Conservation (phyloP, 208 protist genomes). For the Angomonas ambiguus region DNA sequence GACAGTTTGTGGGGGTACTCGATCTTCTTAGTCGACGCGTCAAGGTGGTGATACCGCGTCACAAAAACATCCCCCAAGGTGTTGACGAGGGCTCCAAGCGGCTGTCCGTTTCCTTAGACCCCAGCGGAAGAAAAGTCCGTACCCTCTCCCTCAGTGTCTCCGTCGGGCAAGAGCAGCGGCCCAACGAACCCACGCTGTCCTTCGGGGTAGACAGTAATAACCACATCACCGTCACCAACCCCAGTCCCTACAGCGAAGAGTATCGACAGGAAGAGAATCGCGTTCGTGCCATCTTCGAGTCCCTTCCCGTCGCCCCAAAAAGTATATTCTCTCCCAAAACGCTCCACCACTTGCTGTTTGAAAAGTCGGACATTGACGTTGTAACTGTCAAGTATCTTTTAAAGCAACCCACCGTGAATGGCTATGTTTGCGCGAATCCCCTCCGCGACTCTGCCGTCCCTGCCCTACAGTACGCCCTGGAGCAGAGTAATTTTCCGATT, state of each 20-base stretch:
- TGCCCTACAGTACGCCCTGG: slow-evolving; percentile 61
- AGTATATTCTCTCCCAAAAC: slow-evolving; percentile 62
- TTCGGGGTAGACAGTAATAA: background rate
- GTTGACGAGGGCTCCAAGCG: background rate
- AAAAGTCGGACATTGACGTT: slow-evolving; percentile 14
- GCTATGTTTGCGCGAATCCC: slow-evolving; percentile 39
- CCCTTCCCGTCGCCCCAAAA: slow-evolving; percentile 37
- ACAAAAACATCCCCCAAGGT: background rate
- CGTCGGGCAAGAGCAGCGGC: background rate
- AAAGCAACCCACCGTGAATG: slow-evolving; percentile 39
- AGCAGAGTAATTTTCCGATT: slow-evolving; percentile 20
- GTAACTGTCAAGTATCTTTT: slow-evolving; percentile 47
- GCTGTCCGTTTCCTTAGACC: background rate
- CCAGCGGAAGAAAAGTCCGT: background rate
- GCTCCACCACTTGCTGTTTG: slow-evolving; percentile 53
- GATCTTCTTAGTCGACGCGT: slow-evolving; percentile 5
- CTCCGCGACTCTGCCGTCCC: slow-evolving; percentile 34
- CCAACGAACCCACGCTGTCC: background rate
- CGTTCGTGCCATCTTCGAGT: slow-evolving; percentile 37
- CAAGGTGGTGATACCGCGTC: background rate
- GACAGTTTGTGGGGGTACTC: slow-evolving; percentile 20
- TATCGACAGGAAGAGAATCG: slow-evolving; percentile 36
- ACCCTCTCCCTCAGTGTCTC: background rate
- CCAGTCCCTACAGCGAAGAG: slow-evolving; percentile 43
- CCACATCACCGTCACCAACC: slow-evolving; percentile 19